Percentiles rank a stretch among this genome's conserved stretches.
phyloP scores from a whole-genome alignment of 2,329 filamentous ascomycete genomes.

The Apiospora aurea region DNA sequence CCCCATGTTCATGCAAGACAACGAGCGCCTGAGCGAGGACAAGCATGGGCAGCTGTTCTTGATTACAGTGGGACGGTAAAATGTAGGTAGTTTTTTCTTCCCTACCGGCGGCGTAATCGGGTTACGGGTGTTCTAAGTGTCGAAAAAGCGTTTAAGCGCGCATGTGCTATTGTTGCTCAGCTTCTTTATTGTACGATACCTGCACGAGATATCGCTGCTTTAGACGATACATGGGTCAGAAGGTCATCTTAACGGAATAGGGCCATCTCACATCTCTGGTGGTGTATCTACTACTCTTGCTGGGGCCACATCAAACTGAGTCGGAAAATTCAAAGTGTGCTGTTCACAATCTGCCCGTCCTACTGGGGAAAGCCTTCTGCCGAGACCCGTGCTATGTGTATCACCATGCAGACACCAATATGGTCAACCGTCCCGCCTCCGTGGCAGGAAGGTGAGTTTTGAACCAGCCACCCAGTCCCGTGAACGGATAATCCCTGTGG shows the following conservation, averaged over 20 bases:
- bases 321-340: neutral
- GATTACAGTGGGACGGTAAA: slow-evolving; percentile 11
- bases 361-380: too few species aligned
- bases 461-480: neutral
- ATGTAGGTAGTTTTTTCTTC: neutral
- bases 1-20: slow-evolving; percentile 23
- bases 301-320: neutral
- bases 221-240: slow-evolving; percentile 14
- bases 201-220: slow-evolving; percentile 12
- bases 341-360: neutral
- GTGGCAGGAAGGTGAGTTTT: neutral
- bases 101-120: slow-evolving; percentile 2
- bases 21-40: slow-evolving; percentile 29
- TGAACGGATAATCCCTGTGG: neutral
- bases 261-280: neutral
- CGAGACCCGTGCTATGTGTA: neutral
- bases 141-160: slow-evolving; percentile 21
- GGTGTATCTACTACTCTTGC: neutral
- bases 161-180: slow-evolving; percentile 20
- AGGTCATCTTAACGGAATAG: neutral
- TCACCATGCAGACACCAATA: too few species aligned
- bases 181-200: slow-evolving; percentile 16
- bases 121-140: slow-evolving; percentile 12
- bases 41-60: slow-evolving; percentile 31
- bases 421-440: too few species aligned